A percentile compares a stretch with the other conserved stretches of the same genome.
These are phyloP conservation scores for Trichophyton equinum DNA, from an alignment of 2,329 filamentous ascomycete genomes.

Conservation along the genomic window DNA sequence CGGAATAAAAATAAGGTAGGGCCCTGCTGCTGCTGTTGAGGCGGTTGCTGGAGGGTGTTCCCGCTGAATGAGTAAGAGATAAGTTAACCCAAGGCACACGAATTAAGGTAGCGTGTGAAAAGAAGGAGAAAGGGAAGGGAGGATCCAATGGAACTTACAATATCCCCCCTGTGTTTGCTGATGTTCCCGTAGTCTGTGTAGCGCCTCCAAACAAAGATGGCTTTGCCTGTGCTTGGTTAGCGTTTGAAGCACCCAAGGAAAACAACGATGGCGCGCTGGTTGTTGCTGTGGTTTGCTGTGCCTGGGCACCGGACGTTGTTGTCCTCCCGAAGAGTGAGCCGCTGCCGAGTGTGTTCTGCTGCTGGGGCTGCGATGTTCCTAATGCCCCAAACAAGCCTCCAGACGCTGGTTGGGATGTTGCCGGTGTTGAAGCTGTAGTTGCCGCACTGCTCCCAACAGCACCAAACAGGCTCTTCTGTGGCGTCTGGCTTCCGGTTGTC, in stretches of 20 bases:
- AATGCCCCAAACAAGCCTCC: conserved; percentile 7
- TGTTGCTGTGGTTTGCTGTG: conserved; percentile 3
- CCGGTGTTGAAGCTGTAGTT: conserved; percentile 8
- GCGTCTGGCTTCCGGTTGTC: conserved; percentile 19
- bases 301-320: conserved; percentile 9
- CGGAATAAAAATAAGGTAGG: conserved; percentile 31
- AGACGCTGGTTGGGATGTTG: conserved; percentile 3
- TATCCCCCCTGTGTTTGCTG: conserved; percentile 21
- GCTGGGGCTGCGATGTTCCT: conserved; percentile 17
- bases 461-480: conserved; percentile 14
- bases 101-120: no score
- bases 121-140: neutral
- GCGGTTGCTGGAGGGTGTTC: conserved; percentile 13
- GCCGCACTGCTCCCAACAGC: conserved; percentile 7
- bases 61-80: neutral
- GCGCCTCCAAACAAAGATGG: conserved; percentile 23
- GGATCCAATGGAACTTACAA: conserved; percentile 21
- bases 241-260: neutral
- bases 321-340: conserved; percentile 18
- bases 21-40: conserved; percentile 36
- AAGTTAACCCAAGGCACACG: neutral
- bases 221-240: neutral
- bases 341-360: conserved; percentile 11
- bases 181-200: conserved; percentile 13
- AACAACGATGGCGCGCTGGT: neutral